Conservation (phyloP, 2,329 filamentous ascomycete genomes). For the Fusarium gaditjirri region DNA sequence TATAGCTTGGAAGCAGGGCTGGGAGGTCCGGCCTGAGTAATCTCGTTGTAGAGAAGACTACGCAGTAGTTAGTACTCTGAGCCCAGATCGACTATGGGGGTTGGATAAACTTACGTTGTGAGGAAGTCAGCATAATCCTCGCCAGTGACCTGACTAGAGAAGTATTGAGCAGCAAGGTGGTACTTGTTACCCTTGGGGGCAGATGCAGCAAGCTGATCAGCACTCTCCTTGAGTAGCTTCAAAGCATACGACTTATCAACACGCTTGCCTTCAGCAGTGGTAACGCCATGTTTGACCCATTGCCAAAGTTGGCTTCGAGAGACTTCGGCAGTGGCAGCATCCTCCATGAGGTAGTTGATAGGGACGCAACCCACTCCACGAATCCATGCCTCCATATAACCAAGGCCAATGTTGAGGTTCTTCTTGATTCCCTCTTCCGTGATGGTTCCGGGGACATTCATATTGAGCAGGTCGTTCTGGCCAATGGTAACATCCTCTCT, state of each 20-base stretch:
- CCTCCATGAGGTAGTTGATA: constrained; percentile 99
- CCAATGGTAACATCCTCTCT: constrained; percentile 89
- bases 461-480: constrained; percentile 93
- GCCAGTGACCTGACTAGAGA: constrained; percentile 90
- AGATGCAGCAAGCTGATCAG: constrained; percentile 77
- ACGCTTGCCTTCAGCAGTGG: constrained; percentile 87
- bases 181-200: constrained; percentile 91
- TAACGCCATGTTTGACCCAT: constrained; percentile 80
- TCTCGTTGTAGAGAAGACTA: constrained; percentile 88
- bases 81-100: neutral
- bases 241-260: constrained; percentile 94
- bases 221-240: constrained; percentile 85
- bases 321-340: constrained; percentile 96
- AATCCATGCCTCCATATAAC: constrained; percentile 99
- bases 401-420: constrained; percentile 95
- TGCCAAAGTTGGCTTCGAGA: constrained; percentile 96
- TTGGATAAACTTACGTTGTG: constrained; percentile 70
- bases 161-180: constrained; percentile 90
- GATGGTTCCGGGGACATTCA: constrained; percentile 93
- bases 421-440: constrained; percentile 96
- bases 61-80: constrained; percentile 8
- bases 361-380: constrained; percentile 95
- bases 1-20: constrained; percentile 72
- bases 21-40: constrained; percentile 76
- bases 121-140: constrained; percentile 98